These are phyloP conservation scores for Fusarium stilboides DNA, from an alignment of 2,329 filamentous ascomycete genomes.

Conservation along the genomic window DNA sequence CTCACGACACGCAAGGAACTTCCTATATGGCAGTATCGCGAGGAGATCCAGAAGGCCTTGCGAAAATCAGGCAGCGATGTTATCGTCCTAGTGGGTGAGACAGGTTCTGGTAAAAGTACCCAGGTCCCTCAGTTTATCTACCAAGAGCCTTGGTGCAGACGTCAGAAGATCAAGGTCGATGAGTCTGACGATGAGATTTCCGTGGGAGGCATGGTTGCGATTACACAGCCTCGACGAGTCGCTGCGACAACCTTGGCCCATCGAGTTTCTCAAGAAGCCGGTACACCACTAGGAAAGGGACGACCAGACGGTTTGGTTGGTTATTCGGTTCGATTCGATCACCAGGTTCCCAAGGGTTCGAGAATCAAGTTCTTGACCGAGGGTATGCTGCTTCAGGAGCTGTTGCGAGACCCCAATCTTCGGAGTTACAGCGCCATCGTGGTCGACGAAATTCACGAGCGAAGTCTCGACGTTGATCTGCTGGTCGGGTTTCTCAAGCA, in stretches of 20 bases:
- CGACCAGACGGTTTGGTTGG: slow-evolving; percentile 74
- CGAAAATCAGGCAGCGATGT: slow-evolving; percentile 73
- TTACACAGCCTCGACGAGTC: slow-evolving; percentile 94
- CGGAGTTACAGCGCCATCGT: slow-evolving; percentile 90
- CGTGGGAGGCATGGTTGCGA: slow-evolving; percentile 87
- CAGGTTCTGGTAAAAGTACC: slow-evolving; percentile 96
- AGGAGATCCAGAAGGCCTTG: slow-evolving; percentile 77
- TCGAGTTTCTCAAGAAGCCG: slow-evolving; percentile 85
- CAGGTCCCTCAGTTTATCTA: slow-evolving; percentile 94
- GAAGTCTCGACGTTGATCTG: slow-evolving; percentile 94
- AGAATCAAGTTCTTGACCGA: slow-evolving; percentile 96
- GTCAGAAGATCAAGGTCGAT: slow-evolving; percentile 66
- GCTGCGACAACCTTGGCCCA: slow-evolving; percentile 92
- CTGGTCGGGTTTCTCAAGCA: slow-evolving; percentile 90
- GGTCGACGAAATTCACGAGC: slow-evolving; percentile 97
- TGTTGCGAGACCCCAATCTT: slow-evolving; percentile 86
- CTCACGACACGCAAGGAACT: slow-evolving; percentile 74
- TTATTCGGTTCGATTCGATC: slow-evolving; percentile 96
- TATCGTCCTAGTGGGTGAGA: slow-evolving; percentile 91
- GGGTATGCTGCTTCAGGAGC: slow-evolving; percentile 95
- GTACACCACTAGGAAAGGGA: slow-evolving; percentile 65
- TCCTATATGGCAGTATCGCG: slow-evolving; percentile 83
- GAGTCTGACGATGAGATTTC: slow-evolving; percentile 59
- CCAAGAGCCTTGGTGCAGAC: slow-evolving; percentile 82
- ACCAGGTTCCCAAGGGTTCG: slow-evolving; percentile 84